Evolutionary conservation across 805 yeast genomes (phyloP), one percentile per base, ranked within the genome.

Genomic region (Dipodascus albidus): DNA sequence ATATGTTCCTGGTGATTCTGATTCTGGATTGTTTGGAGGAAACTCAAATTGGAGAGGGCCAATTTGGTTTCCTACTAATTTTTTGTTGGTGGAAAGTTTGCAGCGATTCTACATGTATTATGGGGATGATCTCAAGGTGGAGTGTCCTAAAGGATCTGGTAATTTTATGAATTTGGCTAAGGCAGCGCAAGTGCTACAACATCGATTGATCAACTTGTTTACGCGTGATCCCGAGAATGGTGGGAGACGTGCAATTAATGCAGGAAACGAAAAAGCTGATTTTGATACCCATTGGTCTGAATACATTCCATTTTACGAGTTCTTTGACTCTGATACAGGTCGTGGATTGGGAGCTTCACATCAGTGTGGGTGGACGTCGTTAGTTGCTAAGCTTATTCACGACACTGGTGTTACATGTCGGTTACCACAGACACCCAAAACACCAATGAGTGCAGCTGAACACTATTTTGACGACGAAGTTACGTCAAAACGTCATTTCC

Each of bases 1-100:
- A 55, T 87, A 88, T 67, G 76, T 87, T 52, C 84, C 95, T 3
- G 96, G 95, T 27, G 96, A 87, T 64, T 85, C 95, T 24, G 91
- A 87, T 64, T 83, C 95, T 3, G 96, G 96, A 3, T 79, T 90
- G 79, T 89, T 89, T 75, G 97, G 97, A 51, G 97, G 97, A 55
- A 89, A 89, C 67, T 88, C 96, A 21, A 89, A 89, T 69, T 89
- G 97, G 97, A 78, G 97, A 67, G 97, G 97, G 1, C 96, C 97
- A 15, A 88, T 89, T 60, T 89, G 97, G 97, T 88, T 89, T 75
- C 96, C 97, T 20, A 87, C 87, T 11, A 89, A 85, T 63, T 89
- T 89, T 67, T 72, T 89, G 57, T 71, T 89, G 42, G 87, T 89
- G 54, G 97, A 89, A 71, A 81, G 96, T 0, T 73, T 89, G 60